Conservation (phyloP, 2,329 filamentous ascomycete genomes). For the Aspergillus fischeri region DNA sequence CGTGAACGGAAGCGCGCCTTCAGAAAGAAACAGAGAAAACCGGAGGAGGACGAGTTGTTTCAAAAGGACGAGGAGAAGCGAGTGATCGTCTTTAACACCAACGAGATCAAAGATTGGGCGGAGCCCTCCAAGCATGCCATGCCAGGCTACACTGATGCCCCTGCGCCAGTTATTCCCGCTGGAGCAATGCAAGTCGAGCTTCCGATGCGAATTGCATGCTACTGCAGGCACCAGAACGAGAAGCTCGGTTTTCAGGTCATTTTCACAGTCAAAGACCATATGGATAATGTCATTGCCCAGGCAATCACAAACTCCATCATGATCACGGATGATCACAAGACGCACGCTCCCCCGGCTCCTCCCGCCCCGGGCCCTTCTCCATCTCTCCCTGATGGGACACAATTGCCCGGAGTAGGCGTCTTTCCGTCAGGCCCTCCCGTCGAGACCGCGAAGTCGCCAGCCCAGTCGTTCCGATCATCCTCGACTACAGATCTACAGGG, state of each 20-base stretch:
- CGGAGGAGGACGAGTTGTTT: conserved; percentile 88
- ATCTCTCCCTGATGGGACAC: conserved; percentile 34
- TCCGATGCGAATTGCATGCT: conserved; percentile 95
- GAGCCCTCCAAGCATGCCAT: conserved; percentile 54
- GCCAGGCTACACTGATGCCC: conserved; percentile 38
- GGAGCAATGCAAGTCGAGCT: conserved; percentile 74
- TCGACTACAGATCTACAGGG: conserved; percentile 62
- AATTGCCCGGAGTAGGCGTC: conserved; percentile 41
- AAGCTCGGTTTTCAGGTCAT: conserved; percentile 91
- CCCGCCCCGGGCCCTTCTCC: conserved; percentile 32
- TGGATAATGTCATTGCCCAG: conserved; percentile 74
- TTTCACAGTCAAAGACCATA: conserved; percentile 84
- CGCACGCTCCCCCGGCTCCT: conserved; percentile 52
- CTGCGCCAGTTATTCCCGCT: conserved; percentile 36
- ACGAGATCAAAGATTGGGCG: conserved; percentile 81
- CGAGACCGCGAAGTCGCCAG: conserved; percentile 27
- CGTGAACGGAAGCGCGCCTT: conserved; percentile 87
- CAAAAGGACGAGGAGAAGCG: conserved; percentile 72
- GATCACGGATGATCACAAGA: conserved; percentile 98
- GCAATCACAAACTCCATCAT: conserved; percentile 83
- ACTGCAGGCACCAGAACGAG: conserved; percentile 91
- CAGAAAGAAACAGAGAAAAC: conserved; percentile 88
- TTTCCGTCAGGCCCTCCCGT: conserved; percentile 36
- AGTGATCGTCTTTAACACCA: conserved; percentile 87
- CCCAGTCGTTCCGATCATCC: conserved; percentile 50